These are phyloP conservation scores for Cyberlindnera bimundalis DNA, from an alignment of 805 yeast species.

Conservation along the genomic window DNA sequence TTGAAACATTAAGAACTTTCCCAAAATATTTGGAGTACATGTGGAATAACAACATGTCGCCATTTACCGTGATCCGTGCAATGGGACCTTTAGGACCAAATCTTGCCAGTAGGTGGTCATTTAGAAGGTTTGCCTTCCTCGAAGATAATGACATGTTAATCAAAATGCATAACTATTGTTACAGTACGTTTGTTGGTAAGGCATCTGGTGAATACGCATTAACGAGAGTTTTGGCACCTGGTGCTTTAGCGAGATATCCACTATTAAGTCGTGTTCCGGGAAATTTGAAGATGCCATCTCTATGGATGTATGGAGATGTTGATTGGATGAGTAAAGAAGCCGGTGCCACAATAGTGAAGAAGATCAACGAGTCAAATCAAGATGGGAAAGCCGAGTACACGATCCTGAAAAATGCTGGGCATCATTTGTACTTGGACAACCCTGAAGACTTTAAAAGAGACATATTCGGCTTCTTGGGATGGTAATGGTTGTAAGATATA, in stretches of 20 bases:
- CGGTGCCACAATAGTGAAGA: conserved; percentile 43
- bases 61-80: conserved; percentile 47
- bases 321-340: conserved; percentile 72
- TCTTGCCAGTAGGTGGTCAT: conserved; percentile 52
- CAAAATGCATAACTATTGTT: conserved; percentile 51
- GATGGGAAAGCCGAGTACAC: conserved; percentile 25
- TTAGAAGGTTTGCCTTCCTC: conserved; percentile 39
- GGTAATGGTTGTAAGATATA: conserved; percentile 17
- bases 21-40: conserved; percentile 37
- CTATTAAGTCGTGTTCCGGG: conserved; percentile 48
- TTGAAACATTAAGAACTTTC: conserved; percentile 32
- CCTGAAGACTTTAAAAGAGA: conserved; percentile 44
- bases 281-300: conserved; percentile 27
- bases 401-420: conserved; percentile 53
- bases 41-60: conserved; percentile 56
- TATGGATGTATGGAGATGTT: conserved; percentile 63
- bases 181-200: conserved; percentile 45
- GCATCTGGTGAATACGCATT: conserved; percentile 67
- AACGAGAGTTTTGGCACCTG: conserved; percentile 56
- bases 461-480: conserved; percentile 32
- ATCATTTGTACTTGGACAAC: conserved; percentile 66
- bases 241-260: conserved; percentile 55
- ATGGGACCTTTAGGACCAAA: conserved; percentile 54
- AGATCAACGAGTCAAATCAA: conserved; percentile 27
- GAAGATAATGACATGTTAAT: conserved; percentile 31